Conservation (phyloP, 805 yeast species). For the Komagataella mondaviorum region DNA sequence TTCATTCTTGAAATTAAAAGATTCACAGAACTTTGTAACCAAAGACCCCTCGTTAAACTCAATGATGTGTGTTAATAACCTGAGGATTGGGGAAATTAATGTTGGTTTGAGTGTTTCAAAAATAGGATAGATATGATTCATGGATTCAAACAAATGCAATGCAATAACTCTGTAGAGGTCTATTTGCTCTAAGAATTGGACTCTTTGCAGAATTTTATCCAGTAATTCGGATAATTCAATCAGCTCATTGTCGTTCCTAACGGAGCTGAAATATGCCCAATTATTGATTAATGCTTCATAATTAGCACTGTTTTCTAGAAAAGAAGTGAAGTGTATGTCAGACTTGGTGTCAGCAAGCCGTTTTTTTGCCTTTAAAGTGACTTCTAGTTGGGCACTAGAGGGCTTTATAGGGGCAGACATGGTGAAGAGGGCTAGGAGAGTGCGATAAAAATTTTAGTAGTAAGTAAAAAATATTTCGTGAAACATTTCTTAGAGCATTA, state of each 20-base stretch:
- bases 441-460: not conserved
- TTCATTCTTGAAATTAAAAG: slow-evolving; percentile 55
- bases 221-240: slow-evolving; percentile 28
- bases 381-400: not conserved
- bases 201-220: slow-evolving; percentile 17
- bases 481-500: too few relatives aligned
- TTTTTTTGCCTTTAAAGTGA: not conserved
- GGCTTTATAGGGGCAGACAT: not conserved
- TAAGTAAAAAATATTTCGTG: not conserved
- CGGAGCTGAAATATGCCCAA: slow-evolving; percentile 29
- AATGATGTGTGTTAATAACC: slow-evolving; percentile 39
- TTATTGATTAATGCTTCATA: slow-evolving; percentile 19
- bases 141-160: slow-evolving; percentile 6
- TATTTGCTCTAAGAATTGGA: slow-evolving; percentile 11
- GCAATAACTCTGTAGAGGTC: slow-evolving; percentile 39
- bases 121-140: slow-evolving; percentile 42
- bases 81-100: slow-evolving; percentile 47
- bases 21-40: slow-evolving; percentile 43
- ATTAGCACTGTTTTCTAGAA: slow-evolving; percentile 8
- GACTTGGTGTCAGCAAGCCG: not conserved
- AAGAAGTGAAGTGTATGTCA: not conserved
- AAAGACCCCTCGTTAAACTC: slow-evolving; percentile 32
- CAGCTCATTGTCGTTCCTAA: slow-evolving; percentile 39
- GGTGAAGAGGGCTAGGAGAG: not conserved
- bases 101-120: slow-evolving; percentile 57